A percentile compares a stretch with the other conserved stretches of the same genome.
These are phyloP conservation scores for Rhipidocladum racemiflorum DNA, from an alignment of 176 grass and related monocot genomes.

Conservation along the genomic window DNA sequence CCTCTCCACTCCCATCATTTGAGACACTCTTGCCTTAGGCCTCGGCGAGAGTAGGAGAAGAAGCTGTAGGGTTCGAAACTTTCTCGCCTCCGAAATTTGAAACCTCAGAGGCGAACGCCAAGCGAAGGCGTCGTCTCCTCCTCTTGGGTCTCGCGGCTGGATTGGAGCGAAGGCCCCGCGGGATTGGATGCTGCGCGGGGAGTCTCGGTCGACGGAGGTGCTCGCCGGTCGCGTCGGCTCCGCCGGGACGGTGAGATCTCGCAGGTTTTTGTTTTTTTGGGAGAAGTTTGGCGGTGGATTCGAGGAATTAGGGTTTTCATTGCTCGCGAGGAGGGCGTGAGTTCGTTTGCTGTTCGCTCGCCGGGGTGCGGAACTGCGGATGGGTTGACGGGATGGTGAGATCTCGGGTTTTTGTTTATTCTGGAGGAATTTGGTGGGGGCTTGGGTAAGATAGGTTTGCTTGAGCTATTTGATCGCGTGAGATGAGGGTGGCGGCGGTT, in stretches of 20 bases:
- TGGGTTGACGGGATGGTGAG: background rate
- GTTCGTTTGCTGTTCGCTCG: background rate
- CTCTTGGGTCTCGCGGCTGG: background rate
- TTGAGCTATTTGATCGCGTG: background rate
- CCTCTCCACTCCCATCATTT: background rate
- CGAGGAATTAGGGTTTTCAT: background rate
- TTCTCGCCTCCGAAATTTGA: background rate
- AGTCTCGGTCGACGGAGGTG: background rate
- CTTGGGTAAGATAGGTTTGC: background rate
- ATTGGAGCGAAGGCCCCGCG: background rate
- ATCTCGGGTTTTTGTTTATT: background rate
- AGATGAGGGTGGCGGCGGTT: background rate
- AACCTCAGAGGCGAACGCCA: conserved; percentile 17
- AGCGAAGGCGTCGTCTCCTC: background rate
- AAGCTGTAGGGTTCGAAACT: background rate
- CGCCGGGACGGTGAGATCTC: conserved; percentile 21
- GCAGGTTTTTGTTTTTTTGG: background rate
- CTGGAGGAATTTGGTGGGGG: background rate
- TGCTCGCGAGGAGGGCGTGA: background rate
- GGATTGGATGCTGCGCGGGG: conserved; percentile 1
- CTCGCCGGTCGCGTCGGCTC: background rate
- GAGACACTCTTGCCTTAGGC: background rate
- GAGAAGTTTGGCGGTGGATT: background rate
- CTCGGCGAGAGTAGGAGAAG: background rate
- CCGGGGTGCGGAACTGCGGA: background rate